phyloP scores from a whole-genome alignment of 225 moss, liverwort and hornwort genomes.

The Marchantia paleacea region DNA sequence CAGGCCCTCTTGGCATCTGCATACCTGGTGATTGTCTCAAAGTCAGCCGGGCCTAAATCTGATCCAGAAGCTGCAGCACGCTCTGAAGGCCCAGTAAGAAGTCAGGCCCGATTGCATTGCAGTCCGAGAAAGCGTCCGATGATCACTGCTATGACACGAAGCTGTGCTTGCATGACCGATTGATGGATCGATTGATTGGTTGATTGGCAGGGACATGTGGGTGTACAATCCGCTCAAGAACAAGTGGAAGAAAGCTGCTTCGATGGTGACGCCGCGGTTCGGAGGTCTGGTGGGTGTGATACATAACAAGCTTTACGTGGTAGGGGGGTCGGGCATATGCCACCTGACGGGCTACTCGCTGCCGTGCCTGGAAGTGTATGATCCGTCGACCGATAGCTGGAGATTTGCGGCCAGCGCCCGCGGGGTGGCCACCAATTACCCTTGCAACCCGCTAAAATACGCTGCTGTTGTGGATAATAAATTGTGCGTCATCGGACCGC shows the following conservation, averaged over 20 bases:
- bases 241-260: conserved; percentile 43
- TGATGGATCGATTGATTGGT: background rate
- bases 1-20: too few species aligned
- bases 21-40: too few species aligned
- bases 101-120: too few species aligned
- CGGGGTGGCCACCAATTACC: conserved; percentile 46
- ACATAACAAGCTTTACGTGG: conserved; percentile 39
- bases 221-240: conserved; percentile 47
- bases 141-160: too few species aligned
- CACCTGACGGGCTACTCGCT: conserved; percentile 50
- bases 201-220: conserved; percentile 46
- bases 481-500: conserved; percentile 48
- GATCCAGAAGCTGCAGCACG: too few species aligned
- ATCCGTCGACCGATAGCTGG: conserved; percentile 32
- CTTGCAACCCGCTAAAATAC: conserved; percentile 48
- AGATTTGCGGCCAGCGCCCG: conserved; percentile 45
- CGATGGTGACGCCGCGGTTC: conserved; percentile 53
- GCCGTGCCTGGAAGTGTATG: conserved; percentile 49
- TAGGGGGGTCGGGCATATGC: conserved; percentile 50
- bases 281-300: conserved; percentile 46
- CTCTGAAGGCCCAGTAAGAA: too few species aligned
- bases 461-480: conserved; percentile 48
- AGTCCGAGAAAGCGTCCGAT: too few species aligned
- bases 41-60: too few species aligned
- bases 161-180: background rate